Conservation (phyloP, 352 stramenopile species). For the Phytophthora tentaculata region DNA sequence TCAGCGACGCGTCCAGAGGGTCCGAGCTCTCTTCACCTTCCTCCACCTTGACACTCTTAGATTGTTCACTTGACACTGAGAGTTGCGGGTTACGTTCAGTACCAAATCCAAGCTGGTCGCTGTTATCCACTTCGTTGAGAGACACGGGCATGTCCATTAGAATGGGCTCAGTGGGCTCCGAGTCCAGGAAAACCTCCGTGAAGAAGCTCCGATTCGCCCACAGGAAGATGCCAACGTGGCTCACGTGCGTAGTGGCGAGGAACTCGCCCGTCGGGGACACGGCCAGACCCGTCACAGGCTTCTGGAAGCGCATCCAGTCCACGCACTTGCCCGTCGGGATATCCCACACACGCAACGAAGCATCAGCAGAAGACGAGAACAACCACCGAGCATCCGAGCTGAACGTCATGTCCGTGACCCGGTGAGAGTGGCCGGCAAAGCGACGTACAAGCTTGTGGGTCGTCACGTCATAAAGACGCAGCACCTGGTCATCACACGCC, state of each 20-base stretch:
- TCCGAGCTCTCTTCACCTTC: conserved; percentile 43
- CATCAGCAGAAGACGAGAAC: conserved; percentile 86
- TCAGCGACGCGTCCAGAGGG: conserved; percentile 65
- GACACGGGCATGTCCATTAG: conserved; percentile 93
- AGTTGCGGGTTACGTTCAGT: conserved; percentile 60
- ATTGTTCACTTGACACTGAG: conserved; percentile 41
- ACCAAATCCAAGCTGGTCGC: conserved; percentile 58
- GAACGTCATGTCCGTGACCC: conserved; percentile 91
- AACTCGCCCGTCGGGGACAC: conserved; percentile 96
- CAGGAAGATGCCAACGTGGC: conserved; percentile 93
- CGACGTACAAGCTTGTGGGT: conserved; percentile 89
- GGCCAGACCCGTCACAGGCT: conserved; percentile 90
- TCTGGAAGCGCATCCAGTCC: conserved; percentile 95
- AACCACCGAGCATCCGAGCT: conserved; percentile 91
- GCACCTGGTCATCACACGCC: conserved; percentile 88
- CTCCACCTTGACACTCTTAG: conserved; percentile 51
- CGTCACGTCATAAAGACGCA: conserved; percentile 87
- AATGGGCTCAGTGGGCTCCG: conserved; percentile 73
- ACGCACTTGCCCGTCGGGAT: conserved; percentile 95
- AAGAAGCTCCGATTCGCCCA: conserved; percentile 97
- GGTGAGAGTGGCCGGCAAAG: conserved; percentile 84
- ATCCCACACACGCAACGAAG: conserved; percentile 93
- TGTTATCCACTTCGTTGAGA: conserved; percentile 86
- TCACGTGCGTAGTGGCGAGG: conserved; percentile 94
- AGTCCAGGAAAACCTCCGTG: conserved; percentile 86